phyloP scores from a whole-genome alignment of 345 rosid species.

The Pseudoturritis turrita region DNA sequence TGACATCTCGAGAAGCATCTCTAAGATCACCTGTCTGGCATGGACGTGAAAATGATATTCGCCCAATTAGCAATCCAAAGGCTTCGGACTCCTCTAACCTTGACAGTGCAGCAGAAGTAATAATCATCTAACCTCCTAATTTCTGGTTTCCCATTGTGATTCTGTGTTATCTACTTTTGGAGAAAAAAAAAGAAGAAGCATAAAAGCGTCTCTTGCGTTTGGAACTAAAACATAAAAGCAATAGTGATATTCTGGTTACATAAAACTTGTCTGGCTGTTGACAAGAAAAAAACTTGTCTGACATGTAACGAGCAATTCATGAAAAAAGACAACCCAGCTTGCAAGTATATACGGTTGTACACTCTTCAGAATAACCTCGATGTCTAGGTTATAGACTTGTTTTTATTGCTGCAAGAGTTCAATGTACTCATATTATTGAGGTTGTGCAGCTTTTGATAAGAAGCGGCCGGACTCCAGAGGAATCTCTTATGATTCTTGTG shows the following conservation, averaged over 20 bases:
- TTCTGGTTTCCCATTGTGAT: conserved; percentile 11
- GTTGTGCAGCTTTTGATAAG: conserved; percentile 75
- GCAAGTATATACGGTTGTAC: background rate
- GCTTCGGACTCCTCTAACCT: conserved; percentile 98
- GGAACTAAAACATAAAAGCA: conserved; percentile 2
- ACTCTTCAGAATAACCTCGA: background rate
- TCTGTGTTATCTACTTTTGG: background rate
- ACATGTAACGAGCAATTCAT: background rate
- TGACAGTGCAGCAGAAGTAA: conserved; percentile 95
- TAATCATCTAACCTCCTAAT: conserved; percentile 20
- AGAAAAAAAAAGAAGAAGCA: background rate
- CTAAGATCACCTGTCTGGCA: conserved; percentile 91
- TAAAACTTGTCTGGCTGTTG: background rate
- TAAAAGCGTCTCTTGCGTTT: background rate
- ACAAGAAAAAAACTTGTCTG: background rate
- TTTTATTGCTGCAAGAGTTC: background rate
- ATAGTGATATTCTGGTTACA: conserved; percentile 6
- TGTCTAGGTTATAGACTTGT: background rate
- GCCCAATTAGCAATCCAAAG: conserved; percentile 91
- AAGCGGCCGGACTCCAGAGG: conserved; percentile 94
- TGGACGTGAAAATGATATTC: conserved; percentile 94
- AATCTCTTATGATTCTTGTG: conserved; percentile 93
- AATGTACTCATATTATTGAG: conserved; percentile 5
- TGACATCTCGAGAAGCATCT: conserved; percentile 93
- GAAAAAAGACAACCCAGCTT: background rate